Percentiles rank a stretch among this genome's conserved stretches.
These are phyloP conservation scores for Arthrobotrys entomopaga DNA, from an alignment of 2,329 filamentous ascomycete species.

Conservation along the genomic window DNA sequence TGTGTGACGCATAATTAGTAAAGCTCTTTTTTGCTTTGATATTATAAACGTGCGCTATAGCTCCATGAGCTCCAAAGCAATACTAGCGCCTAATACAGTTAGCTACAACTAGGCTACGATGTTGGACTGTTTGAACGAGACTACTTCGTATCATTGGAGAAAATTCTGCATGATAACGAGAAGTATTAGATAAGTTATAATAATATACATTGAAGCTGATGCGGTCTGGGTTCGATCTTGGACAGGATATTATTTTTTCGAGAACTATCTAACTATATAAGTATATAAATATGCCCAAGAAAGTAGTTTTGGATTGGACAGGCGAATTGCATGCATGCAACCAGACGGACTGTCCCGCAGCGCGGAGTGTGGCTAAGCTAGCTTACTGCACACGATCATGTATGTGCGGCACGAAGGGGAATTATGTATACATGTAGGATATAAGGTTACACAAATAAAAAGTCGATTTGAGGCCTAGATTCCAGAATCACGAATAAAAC, in stretches of 20 bases:
- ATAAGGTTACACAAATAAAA: slow-evolving; percentile 4
- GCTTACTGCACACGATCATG: background rate
- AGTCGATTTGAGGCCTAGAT: background rate
- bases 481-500: background rate
- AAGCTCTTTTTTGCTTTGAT: background rate
- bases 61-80: background rate
- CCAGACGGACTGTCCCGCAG: background rate
- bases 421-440: background rate
- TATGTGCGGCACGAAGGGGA: background rate
- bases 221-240: too few relatives aligned
- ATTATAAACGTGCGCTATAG: slow-evolving; percentile 6
- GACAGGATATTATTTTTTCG: too few relatives aligned
- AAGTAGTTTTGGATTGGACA: background rate
- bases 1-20: slow-evolving; percentile 6
- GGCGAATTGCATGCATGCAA: background rate
- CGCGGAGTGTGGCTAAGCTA: background rate
- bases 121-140: background rate
- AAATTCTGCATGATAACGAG: too few relatives aligned
- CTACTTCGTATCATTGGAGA: too few relatives aligned
- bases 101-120: slow-evolving; percentile 7
- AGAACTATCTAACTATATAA: background rate
- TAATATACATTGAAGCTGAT: too few relatives aligned
- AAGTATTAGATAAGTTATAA: too few relatives aligned
- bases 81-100: slow-evolving; percentile 35
- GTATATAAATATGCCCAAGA: background rate